A percentile compares a stretch with the other conserved stretches of the same genome.
Evolutionary conservation across 495 filamentous ascomycete species (phyloP).

Genomic region (Aspergillus baeticus): DNA sequence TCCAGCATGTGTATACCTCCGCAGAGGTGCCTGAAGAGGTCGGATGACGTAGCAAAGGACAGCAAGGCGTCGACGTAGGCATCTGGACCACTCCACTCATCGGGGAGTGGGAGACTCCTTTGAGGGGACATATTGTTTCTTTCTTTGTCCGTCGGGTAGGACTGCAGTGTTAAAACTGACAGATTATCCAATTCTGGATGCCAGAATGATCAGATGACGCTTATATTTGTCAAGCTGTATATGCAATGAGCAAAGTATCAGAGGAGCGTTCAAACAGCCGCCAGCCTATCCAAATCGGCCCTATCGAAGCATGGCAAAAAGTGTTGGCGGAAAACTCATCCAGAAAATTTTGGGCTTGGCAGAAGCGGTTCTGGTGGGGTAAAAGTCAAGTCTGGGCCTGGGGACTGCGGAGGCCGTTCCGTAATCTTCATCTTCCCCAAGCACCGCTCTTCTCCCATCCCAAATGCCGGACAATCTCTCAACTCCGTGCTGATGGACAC

Average conservation of each 20-base stretch:
- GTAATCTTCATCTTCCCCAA: neutral
- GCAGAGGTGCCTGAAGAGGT: slow-evolving; percentile 82
- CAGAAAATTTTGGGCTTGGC: neutral
- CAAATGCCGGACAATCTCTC: neutral
- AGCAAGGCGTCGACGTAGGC: slow-evolving; percentile 78
- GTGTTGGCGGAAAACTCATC: slow-evolving; percentile 2
- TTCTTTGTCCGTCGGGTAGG: slow-evolving; percentile 2
- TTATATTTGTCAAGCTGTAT: neutral
- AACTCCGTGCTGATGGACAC: neutral
- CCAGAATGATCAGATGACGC: neutral
- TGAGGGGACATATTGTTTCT: slow-evolving; percentile 18
- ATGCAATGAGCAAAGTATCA: neutral
- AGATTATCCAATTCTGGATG: neutral
- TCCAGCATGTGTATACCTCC: slow-evolving; percentile 95
- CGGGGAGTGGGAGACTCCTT: slow-evolving; percentile 55
- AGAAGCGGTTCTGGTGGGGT: slow-evolving; percentile 1
- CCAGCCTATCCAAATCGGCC: neutral
- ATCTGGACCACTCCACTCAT: slow-evolving; percentile 58
- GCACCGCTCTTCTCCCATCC: neutral
- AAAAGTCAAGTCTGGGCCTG: slow-evolving; percentile 4
- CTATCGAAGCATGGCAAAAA: neutral
- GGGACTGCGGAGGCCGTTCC: slow-evolving; percentile 1
- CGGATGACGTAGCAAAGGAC: slow-evolving; percentile 67
- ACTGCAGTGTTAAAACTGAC: neutral
- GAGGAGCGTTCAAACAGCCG: neutral